These are phyloP conservation scores for Paramecium pentaurelia DNA, from an alignment of 73 alveolate genomes.

Conservation along the genomic window DNA sequence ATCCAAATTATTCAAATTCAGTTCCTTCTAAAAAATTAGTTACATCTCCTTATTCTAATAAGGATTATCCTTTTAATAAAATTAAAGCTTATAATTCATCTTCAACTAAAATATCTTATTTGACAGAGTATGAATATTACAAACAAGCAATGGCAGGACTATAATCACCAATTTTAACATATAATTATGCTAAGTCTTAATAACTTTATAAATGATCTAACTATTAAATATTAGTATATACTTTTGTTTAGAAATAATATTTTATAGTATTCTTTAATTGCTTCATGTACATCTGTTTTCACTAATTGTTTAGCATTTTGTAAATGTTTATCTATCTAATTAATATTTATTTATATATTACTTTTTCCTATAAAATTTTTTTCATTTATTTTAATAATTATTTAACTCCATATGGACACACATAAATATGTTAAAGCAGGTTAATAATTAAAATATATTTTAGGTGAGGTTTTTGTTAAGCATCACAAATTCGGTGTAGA, in stretches of 20 bases:
- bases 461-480: constrained; percentile 19
- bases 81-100: neutral
- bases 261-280: neutral
- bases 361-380: constrained; percentile 12
- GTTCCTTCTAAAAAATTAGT: constrained; percentile 36
- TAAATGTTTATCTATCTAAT: neutral
- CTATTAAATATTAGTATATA: neutral
- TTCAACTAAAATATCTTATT: neutral
- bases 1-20: constrained; percentile 34
- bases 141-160: constrained; percentile 33
- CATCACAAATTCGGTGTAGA: constrained; percentile 11
- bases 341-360: neutral
- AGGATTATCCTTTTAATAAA: neutral
- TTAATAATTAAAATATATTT: neutral
- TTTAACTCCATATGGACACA: neutral
- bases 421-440: neutral
- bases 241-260: constrained; percentile 12
- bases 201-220: constrained; percentile 29
- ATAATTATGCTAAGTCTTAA: neutral
- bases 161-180: neutral
- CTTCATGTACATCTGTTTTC: neutral
- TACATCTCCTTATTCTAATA: constrained; percentile 15
- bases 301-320: neutral
- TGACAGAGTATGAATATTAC: neutral
- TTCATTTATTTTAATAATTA: neutral